Percentiles rank a stretch among this genome's conserved stretches.
Evolutionary conservation across 805 yeast genomes (phyloP).

Genomic region (Candida broadrunensis): DNA sequence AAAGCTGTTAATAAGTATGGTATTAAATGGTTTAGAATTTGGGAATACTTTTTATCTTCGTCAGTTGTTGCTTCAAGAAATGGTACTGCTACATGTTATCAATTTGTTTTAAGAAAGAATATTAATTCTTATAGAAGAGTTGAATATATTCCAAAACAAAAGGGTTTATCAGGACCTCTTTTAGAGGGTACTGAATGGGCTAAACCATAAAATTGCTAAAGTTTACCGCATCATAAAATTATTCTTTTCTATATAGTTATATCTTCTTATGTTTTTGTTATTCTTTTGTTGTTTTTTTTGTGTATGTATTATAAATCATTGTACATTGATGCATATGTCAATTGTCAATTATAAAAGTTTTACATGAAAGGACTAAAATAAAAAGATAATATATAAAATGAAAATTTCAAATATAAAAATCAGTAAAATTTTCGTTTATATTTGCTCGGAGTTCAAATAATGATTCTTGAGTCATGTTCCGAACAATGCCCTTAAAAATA

Average conservation of each 20-base stretch:
- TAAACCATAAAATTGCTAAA: constrained; percentile 26
- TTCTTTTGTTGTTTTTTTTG: no score
- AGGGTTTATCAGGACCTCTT: constrained; percentile 63
- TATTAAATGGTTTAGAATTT: constrained; percentile 84
- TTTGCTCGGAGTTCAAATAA: background rate
- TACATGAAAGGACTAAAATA: no score
- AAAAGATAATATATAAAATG: no score
- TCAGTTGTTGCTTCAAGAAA: constrained; percentile 87
- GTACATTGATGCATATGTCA: no score
- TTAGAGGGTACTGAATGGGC: constrained; percentile 59
- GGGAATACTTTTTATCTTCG: constrained; percentile 86
- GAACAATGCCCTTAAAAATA: background rate
- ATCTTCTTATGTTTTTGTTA: no score
- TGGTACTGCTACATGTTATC: constrained; percentile 91
- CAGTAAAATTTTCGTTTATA: no score
- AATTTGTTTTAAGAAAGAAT: constrained; percentile 87
- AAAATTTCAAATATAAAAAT: no score
- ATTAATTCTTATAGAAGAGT: constrained; percentile 80
- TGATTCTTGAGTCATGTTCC: background rate
- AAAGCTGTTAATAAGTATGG: constrained; percentile 78
- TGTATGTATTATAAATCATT: no score
- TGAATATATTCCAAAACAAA: constrained; percentile 75
- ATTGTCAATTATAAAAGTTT: no score
- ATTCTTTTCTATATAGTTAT: no score
- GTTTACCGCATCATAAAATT: no score